Base-by-base conservation (phyloP, 768 basidiomycete species). In the Rhodotorula babjevae region DNA sequence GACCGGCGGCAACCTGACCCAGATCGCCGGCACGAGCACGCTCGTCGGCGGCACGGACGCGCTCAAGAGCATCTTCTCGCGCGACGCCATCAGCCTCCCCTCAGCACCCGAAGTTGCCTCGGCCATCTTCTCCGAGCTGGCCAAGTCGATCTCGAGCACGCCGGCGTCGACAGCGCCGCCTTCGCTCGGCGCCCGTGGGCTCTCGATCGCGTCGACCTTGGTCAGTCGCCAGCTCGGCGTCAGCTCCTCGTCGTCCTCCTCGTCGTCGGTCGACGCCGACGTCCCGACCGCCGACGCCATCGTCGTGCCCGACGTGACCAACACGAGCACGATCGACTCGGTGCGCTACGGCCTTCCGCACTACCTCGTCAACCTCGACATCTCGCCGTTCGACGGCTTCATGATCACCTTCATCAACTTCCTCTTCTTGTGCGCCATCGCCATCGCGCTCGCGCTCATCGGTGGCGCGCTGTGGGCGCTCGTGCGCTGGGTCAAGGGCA, bases 341-440 rank as follows among this genome's bases (percentile, higher is more conserved):
- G 71, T 76, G 57, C 55, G 52, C 19, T 61, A 52, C 21, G 75
- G 75, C 23, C 76, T 80, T 68, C 75, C 77, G n/a, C 74, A 69
- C 53, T 77, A 77, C 55, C 62, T 79, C 66, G 71, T 77, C 50
- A 52, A 65, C 23, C 81, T 91, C 36, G 86, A 87, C 65, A 89
- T 97, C 69, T 87, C 90, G 18, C 89, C 88, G 0, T 89, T 89
- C 66, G 94, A 96, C 81, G 89, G 89, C 14, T 96, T 92, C 82
- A 90, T 91, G 86, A 93, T 92, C 10, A 82, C 88, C n/a, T 83
- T 84, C 18, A 84, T 97, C 76, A 87, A 91, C 65, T 79, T 90
- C 49, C 81, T 88, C 68, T 88, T 86, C 25, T 85, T 91, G 72
- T 81, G 85, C 25, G 57, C 86, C 23, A 85, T 80, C 0, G 73